Base-by-base conservation (phyloP, 805 yeast species). In the Pichia insulana region DNA sequence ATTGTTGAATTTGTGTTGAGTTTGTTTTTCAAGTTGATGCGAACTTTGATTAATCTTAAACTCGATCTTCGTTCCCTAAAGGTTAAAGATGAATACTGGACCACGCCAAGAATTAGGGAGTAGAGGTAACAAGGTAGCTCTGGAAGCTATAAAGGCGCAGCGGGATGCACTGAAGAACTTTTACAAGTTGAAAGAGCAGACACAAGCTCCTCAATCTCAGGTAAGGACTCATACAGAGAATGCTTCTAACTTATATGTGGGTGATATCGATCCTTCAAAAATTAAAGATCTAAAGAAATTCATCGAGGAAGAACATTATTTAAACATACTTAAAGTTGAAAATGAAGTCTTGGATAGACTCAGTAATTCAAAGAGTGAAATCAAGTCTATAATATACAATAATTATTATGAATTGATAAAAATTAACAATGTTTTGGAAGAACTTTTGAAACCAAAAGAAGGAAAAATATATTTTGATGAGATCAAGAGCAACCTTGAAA, bases 321-420 rank as follows among this genome's bases (percentile, higher is more conserved):
- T 53, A 6, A 54, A 57, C 3, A 53, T 69, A 18, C 44, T 69
- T 15, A 49, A 51, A 11, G 53, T 57, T n/a, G 69, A 68, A n/a
- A 68, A 67, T 45, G 55, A 49, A 10, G 64, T 75, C 8, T 67
- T 70, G 19, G 65, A 65, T 26, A 65, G 67, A 40, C 62, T 77
- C 43, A 74, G 73, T 44, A 57, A 73, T 13, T 76, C 72, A 40
- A 78, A 76, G 46, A 71, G 76, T 52, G 77, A 74, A 36, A 79
- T 80, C 48, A 82, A 82, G 51, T 74, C 83, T 25, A 80, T 82
- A 34, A 78, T 82, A 10, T 82, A 82, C 58, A 84, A 82, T 58
- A 82, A 82, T 53, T 82, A 82, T 65, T 80, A 77, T 56, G 89
- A 82, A 47, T 62, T 82, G 49, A 80, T 82, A 53, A 78, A 79